Base-by-base conservation (phyloP, 352 stramenopile species). In the Pseudoperonospora humuli region DNA sequence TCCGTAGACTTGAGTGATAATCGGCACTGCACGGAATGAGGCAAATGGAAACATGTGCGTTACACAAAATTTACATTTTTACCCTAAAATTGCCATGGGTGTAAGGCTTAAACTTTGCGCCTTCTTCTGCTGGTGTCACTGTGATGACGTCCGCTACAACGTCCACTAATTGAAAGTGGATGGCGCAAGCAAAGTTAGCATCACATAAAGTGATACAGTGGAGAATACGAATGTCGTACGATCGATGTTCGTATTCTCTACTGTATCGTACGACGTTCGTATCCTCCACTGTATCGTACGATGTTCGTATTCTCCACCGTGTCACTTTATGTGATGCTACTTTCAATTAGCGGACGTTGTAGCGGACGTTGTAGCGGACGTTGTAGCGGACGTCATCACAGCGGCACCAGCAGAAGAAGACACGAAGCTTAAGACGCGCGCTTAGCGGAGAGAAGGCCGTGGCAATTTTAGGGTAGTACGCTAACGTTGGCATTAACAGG, bases 391-490 rank as follows among this genome's bases (percentile, higher is more conserved):
- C n/a, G n/a, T n/a, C n/a, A n/a, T n/a, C n/a, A n/a, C n/a, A 7
- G 2, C 26, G 45, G 21, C 50, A 53, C n/a, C 45, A 50, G 15
- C 28, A 55, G 36, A 50, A n/a, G 23, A 50, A 34, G 6, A 9
- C 19, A 19, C n/a, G 7, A 56, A 40, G 23, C 18, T 26, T 19
- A 61, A 52, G 39, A 15, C 40, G 33, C 54, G 49, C 25, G 11
- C 32, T 8, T 26, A 48, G 26, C 17, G 56, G 62, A 37, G 52
- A 62, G 25, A 54, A 69, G 31, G 40, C 50, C 15, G 54, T 69
- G 0, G 45, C 59, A 36, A 69, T 69, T 57, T 54, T 69, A 62
- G 59, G 54, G 18, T 64, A 19, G n/a, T n/a, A n/a, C n/a, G n/a
- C n/a, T n/a, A n/a, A n/a, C n/a, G n/a, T n/a, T n/a, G n/a, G n/a